Conservation (phyloP, 164 flowering plant species). For the Aristolochia californica region DNA sequence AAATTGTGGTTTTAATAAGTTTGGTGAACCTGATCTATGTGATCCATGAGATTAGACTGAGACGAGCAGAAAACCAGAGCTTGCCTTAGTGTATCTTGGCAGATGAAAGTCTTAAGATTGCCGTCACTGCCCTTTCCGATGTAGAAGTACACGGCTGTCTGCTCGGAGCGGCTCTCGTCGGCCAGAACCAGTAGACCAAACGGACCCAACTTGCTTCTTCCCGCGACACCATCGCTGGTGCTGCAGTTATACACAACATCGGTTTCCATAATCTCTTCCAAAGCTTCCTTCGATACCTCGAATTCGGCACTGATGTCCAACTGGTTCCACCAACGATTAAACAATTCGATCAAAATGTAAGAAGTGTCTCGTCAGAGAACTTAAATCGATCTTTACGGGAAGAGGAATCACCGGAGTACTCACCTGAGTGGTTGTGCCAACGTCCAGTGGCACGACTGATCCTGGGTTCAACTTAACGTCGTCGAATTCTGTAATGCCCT, state of each 20-base stretch:
- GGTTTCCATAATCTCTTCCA: conserved; percentile 24
- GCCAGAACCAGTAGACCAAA: conserved; percentile 78
- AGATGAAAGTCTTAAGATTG: conserved; percentile 51
- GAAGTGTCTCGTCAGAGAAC: too few relatives aligned
- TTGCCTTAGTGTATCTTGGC: conserved; percentile 65
- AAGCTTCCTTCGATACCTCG: conserved; percentile 35
- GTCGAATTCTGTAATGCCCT: conserved; percentile 18
- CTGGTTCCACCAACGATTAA: conserved; percentile 22
- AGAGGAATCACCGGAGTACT: too few relatives aligned
- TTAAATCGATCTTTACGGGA: too few relatives aligned
- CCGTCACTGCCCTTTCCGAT: conserved; percentile 45
- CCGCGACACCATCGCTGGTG: conserved; percentile 45
- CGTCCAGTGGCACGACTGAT: conserved; percentile 41
- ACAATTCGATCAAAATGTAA: not conserved
- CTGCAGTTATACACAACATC: conserved; percentile 42
- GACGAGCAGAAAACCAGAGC: not conserved
- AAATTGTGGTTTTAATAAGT: not conserved
- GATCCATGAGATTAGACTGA: too few relatives aligned
- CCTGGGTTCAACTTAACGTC: conserved; percentile 38
- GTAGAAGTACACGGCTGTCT: conserved; percentile 76
- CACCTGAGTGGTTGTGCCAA: conserved; percentile 47
- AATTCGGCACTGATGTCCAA: conserved; percentile 68
- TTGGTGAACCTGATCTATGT: too few relatives aligned
- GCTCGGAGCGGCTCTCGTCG: conserved; percentile 41
- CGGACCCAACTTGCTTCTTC: conserved; percentile 67